Conservation (phyloP, 202 grass and related monocot species). For the Brachypodium distachyon region DNA sequence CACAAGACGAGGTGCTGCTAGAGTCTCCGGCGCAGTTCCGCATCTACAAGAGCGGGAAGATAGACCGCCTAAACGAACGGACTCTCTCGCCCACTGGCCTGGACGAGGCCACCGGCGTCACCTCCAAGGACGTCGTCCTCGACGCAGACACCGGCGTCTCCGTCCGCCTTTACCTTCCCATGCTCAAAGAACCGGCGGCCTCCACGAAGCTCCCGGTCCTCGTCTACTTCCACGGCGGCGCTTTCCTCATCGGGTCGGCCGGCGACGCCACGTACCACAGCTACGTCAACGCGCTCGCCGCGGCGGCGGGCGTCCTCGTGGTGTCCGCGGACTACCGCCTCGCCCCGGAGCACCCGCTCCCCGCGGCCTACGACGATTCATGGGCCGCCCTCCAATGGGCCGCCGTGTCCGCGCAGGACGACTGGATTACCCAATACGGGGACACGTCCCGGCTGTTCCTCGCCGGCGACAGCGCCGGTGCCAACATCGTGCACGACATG, state of each 20-base stretch:
- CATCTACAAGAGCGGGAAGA: constrained; percentile 17
- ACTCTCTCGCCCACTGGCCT: constrained; percentile 6
- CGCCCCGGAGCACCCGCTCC: constrained; percentile 43
- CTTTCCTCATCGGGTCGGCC: constrained; percentile 44
- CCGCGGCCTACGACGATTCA: constrained; percentile 39
- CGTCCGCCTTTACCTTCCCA: constrained; percentile 48
- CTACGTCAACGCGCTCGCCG: constrained; percentile 28
- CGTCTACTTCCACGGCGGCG: constrained; percentile 48
- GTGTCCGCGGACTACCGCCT: constrained; percentile 53
- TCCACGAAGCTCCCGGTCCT: constrained; percentile 33
- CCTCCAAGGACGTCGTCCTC: constrained; percentile 50
- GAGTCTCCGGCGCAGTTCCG: neutral
- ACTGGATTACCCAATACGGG: constrained; percentile 26
- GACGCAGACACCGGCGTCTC: constrained; percentile 27
- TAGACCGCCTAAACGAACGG: constrained; percentile 24
- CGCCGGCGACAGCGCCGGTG: constrained; percentile 53
- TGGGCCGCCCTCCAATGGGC: constrained; percentile 34
- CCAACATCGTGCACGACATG: constrained; percentile 46
- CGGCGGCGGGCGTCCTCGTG: constrained; percentile 21
- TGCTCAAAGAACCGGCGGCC: neutral
- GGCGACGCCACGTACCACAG: constrained; percentile 29
- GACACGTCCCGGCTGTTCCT: constrained; percentile 26
- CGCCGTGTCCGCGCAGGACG: constrained; percentile 6
- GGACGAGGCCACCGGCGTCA: constrained; percentile 26
- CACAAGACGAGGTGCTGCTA: neutral